phyloP scores from a whole-genome alignment of 306 rosid species.

The Cicer arietinum region DNA sequence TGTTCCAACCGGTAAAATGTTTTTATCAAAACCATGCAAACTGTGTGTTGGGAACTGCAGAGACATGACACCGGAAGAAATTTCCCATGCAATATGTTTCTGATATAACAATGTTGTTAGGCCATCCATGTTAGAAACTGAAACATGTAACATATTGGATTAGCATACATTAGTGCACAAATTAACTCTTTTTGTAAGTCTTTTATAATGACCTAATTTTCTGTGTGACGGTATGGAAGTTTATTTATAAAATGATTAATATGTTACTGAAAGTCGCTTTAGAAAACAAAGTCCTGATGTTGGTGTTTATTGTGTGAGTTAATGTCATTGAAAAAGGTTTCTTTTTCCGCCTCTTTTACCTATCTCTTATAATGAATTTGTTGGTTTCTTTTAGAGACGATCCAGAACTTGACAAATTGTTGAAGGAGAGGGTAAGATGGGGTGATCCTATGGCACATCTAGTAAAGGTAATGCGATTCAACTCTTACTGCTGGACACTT shows the following conservation, averaged over 20 bases:
- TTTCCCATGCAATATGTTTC: constrained; percentile 77
- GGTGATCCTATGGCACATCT: constrained; percentile 97
- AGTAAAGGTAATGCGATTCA: constrained; percentile 70
- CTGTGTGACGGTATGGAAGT: constrained; percentile 4
- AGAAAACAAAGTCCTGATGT: constrained; percentile 1
- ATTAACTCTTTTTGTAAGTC: background rate
- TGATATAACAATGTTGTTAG: constrained; percentile 61
- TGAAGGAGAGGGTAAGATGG: constrained; percentile 83
- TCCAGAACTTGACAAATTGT: constrained; percentile 76
- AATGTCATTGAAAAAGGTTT: constrained; percentile 25
- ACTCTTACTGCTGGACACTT: constrained; percentile 12
- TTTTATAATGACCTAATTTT: background rate
- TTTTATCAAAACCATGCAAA: constrained; percentile 84
- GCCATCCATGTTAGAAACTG: constrained; percentile 73
- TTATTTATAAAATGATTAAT: constrained; percentile 14
- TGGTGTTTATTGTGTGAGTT: constrained; percentile 20
- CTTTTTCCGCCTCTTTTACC: constrained; percentile 8
- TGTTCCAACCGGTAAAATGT: constrained; percentile 65
- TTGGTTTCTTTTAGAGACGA: constrained; percentile 68
- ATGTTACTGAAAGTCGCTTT: constrained; percentile 3
- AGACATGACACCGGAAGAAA: constrained; percentile 71
- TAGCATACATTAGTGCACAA: constrained; percentile 18
- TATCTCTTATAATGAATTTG: constrained; percentile 15
- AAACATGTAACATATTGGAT: constrained; percentile 63
- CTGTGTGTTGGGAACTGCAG: constrained; percentile 75